phyloP scores from a whole-genome alignment of 495 filamentous ascomycete genomes.

The Bacidia rubella region DNA sequence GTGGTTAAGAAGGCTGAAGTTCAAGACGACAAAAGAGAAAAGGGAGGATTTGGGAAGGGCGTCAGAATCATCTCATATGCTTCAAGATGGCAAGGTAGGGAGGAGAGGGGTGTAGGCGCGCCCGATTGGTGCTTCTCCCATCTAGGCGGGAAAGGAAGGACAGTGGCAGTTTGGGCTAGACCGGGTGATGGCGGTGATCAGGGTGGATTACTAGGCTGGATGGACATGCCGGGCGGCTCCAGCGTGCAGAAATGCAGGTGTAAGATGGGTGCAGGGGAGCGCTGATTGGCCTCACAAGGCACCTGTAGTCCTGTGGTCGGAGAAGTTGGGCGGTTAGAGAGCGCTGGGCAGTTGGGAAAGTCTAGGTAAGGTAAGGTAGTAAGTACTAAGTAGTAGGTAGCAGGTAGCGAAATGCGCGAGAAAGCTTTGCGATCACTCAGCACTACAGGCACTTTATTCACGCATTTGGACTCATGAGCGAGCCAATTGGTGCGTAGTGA shows the following conservation, averaged over 20 bases:
- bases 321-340: not conserved
- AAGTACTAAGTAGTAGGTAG: too few species aligned
- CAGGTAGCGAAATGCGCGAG: too few species aligned
- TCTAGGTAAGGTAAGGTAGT: too few species aligned
- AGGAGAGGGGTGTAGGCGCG: not conserved
- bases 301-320: too few species aligned
- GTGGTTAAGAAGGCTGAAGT: not conserved
- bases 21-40: not conserved
- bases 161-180: not conserved
- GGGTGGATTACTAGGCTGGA: not conserved
- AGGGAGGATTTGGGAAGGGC: not conserved
- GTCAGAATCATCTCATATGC: not conserved
- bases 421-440: too few species aligned
- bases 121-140: not conserved
- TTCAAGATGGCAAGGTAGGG: not conserved
- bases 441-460: too few species aligned
- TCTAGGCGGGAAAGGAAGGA: not conserved
- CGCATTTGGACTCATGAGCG: too few species aligned
- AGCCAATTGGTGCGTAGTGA: too few species aligned
- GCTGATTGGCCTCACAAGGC: not conserved
- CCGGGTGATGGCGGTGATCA: not conserved
- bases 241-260: not conserved
- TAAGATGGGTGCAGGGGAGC: not conserved
- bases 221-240: not conserved
- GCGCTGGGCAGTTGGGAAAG: too few species aligned